Evolutionary conservation across 768 basidiomycete species (phyloP), one percentile per base, ranked within the genome.

Genomic region (Auricularia heimuer): DNA sequence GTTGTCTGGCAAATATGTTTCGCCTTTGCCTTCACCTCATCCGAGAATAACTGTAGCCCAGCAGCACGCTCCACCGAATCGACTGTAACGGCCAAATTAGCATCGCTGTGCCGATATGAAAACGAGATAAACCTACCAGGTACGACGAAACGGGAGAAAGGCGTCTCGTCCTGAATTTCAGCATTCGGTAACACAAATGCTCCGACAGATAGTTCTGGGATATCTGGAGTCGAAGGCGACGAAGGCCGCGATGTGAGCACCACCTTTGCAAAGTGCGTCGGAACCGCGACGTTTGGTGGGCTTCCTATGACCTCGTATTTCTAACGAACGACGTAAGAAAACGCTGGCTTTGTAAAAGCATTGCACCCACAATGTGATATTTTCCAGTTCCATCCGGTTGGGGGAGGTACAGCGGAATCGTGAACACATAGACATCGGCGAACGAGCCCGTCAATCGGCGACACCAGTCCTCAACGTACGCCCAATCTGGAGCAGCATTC

Each of bases 261-360:
- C 37, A 98, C 95, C 75, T 98, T 98, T 37, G 96, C 95, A 73
- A 98, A 98, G 73, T 99, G 97, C 4, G 97, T 98, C 1, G 97
- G 97, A 18, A 99, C 97, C 61, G 91, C 81, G 65, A 98, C 80
- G 71, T 90, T 92, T 11, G 94, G 93, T 11, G 94, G 92, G 18
- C 82, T 83, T 0, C 97, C 97, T 69, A 99, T 98, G 54, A 99
- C 89, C 81, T 99, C 96, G 73, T 98, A 86, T 3, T 83, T 87
- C 94, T 98, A 69, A 54, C 29, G 29, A 29, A 29, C 29, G 29
- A 29, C 29, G 2, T 29, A 29, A 29, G 29, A 29, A 29, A 58
- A 65, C 21, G 47, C 16, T 70, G 47, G 63, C 39, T 14, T 42
- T 60, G 29, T 39, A 63, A 56, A 47, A n/a, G 10, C 65, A 24